These are phyloP conservation scores for Acanthamoeba lenticulata DNA, from an alignment of 208 protist species.

Conservation along the genomic window DNA sequence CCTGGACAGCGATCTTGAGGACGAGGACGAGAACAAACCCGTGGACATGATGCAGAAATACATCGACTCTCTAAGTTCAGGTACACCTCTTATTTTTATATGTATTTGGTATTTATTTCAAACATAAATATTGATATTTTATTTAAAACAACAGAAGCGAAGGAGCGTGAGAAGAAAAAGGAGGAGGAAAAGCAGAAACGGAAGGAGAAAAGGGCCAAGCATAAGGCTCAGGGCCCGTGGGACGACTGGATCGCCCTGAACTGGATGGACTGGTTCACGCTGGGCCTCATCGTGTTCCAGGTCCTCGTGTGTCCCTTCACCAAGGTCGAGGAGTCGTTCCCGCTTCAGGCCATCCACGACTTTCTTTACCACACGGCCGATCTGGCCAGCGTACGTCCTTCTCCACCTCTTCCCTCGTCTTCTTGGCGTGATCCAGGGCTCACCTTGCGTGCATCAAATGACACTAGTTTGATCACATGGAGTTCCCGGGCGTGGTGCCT, in stretches of 20 bases:
- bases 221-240: not conserved
- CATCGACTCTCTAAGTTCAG: not conserved
- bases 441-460: not conserved
- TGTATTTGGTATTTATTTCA: not conserved
- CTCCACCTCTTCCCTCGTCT: not conserved
- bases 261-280: conserved; percentile 56
- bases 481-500: conserved; percentile 94
- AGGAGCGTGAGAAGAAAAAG: conserved; percentile 5
- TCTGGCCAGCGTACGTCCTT: conserved; percentile 60
- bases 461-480: conserved; percentile 90
- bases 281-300: conserved; percentile 22
- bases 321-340: conserved; percentile 96
- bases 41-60: conserved; percentile 38
- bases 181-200: not conserved
- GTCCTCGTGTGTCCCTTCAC: conserved; percentile 84
- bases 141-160: not conserved
- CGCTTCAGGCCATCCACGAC: conserved; percentile 95
- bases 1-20: not conserved
- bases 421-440: not conserved
- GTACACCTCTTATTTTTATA: too few species aligned
- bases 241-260: conserved; percentile 36
- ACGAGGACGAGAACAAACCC: not conserved
- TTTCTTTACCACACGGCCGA: conserved; percentile 86
- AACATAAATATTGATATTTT: not conserved
- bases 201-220: conserved; percentile 23